Conservation (phyloP, 176 grass and related monocot genomes). For the Bolboschoenus planiculmis region DNA sequence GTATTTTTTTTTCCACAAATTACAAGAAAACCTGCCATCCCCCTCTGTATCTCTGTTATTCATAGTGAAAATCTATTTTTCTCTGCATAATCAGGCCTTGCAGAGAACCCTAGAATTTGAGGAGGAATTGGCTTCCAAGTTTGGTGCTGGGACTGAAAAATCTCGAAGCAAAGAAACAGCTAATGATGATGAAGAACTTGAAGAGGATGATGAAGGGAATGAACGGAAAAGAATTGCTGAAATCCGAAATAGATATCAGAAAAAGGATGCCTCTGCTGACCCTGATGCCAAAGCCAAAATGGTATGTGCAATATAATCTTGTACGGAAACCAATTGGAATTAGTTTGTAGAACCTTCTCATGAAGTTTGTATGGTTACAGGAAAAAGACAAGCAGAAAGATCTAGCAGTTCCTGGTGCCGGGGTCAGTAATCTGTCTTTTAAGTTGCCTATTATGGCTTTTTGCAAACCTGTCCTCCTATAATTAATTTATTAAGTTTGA, state of each 20-base stretch:
- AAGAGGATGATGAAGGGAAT: conserved; percentile 33
- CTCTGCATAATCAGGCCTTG: conserved; percentile 44
- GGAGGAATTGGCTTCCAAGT: conserved; percentile 96
- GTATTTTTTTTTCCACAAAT: conserved; percentile 47
- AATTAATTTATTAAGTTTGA: neutral
- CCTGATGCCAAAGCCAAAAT: conserved; percentile 36
- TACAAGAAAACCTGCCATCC: conserved; percentile 20
- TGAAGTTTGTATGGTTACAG: conserved; percentile 35
- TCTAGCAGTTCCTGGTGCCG: conserved; percentile 71
- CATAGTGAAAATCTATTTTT: neutral
- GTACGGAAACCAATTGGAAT: neutral
- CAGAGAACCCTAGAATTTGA: conserved; percentile 99
- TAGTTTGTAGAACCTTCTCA: conserved; percentile 21
- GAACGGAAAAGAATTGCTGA: conserved; percentile 75
- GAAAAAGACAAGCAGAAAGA: conserved; percentile 89
- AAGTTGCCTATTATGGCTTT: neutral
- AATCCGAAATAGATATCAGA: conserved; percentile 95
- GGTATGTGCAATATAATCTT: conserved; percentile 31
- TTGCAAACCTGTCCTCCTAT: conserved; percentile 1
- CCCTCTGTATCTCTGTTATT: neutral
- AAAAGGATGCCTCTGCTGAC: conserved; percentile 47
- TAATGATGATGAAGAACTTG: conserved; percentile 62
- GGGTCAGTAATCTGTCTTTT: conserved; percentile 63
- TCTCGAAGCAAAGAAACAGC: conserved; percentile 52
- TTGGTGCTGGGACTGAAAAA: conserved; percentile 65